Evolutionary conservation across 108 stramenopile genomes (phyloP), one percentile per base, ranked within the genome.

Genomic region (Mediolabrus comicus): DNA sequence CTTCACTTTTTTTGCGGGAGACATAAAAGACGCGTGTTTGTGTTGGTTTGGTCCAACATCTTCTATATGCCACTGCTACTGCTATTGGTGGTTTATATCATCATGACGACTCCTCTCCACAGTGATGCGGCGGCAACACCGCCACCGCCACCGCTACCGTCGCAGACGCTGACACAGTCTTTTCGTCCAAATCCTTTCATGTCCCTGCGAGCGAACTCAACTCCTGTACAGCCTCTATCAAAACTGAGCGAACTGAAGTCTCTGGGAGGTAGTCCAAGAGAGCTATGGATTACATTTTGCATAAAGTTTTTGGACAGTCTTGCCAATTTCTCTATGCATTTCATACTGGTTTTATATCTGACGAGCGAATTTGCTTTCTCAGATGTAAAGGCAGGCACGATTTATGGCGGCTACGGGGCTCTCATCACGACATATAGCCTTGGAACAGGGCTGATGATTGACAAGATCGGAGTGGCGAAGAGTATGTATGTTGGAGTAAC

Each of bases 291-390:
- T 12, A 59, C 32, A 2, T 59, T 59, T 16, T 8, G n/a, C 33
- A 32, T 59, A 3, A 59, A 59, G 17, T 59, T 59, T 13, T 27
- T 31, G 1, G 58, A 59, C n/a, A 59, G 58, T 34, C 27, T 59
- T 33, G 58, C 58, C n/a, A 31, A 59, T 34, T 59, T 33, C 31
- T 59, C 58, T 33, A 22, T 59, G 32, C 27, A 22, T 59, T 14
- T n/a, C 8, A 59, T 59, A 22, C 19, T 59, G n/a, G 31, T 31
- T 10, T 8, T 59, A 10, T 33, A 33, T 31, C n/a, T 59, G 16
- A 33, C 58, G 1, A 10, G 33, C 8, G 58, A 33, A 16, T 59
- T 59, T 59, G 58, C 29, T 34, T 59, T 33, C 31, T 22, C 19
- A 13, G 58, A 59, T 59, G 16, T 59, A 17, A 34, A 22, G 32